These are phyloP conservation scores for Amanita pseudoporphyria DNA, from an alignment of 768 basidiomycete species.

Conservation along the genomic window DNA sequence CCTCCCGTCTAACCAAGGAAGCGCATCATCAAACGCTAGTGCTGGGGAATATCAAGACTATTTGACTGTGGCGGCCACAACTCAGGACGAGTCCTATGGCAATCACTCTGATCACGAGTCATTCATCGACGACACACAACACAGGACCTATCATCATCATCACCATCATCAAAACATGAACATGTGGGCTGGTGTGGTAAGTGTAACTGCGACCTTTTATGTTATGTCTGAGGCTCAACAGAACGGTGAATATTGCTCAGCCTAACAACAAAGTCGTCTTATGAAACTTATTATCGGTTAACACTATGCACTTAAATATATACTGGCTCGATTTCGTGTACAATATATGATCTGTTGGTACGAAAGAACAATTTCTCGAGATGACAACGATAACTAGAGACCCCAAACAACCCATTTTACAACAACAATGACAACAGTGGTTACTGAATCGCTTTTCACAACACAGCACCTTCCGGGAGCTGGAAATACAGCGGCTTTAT, in stretches of 20 bases:
- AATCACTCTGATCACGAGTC: constrained; percentile 46
- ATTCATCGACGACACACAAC: constrained; percentile 6
- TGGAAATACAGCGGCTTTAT: constrained; percentile 29
- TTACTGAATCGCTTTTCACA: constrained; percentile 12
- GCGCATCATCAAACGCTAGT: constrained; percentile 11
- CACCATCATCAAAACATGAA: constrained; percentile 10
- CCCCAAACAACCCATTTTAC: background rate
- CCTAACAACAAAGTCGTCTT: background rate
- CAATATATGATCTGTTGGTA: background rate
- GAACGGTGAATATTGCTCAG: background rate
- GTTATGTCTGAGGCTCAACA: background rate
- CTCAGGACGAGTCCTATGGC: constrained; percentile 43
- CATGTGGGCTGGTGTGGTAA: constrained; percentile 35
- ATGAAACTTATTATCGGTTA: background rate
- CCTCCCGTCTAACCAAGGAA: constrained; percentile 12
- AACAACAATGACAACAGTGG: too few species aligned
- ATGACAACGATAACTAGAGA: background rate
- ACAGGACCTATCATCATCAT: background rate
- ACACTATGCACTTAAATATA: background rate
- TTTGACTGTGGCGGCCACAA: constrained; percentile 48
- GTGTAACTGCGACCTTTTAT: constrained; percentile 6
- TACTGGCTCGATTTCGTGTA: background rate
- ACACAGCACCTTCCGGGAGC: constrained; percentile 22
- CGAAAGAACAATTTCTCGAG: background rate
- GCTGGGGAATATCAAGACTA: constrained; percentile 40